Conservation (phyloP, 495 filamentous ascomycete species). For the Pseudoneurospora amorphoporcata region DNA sequence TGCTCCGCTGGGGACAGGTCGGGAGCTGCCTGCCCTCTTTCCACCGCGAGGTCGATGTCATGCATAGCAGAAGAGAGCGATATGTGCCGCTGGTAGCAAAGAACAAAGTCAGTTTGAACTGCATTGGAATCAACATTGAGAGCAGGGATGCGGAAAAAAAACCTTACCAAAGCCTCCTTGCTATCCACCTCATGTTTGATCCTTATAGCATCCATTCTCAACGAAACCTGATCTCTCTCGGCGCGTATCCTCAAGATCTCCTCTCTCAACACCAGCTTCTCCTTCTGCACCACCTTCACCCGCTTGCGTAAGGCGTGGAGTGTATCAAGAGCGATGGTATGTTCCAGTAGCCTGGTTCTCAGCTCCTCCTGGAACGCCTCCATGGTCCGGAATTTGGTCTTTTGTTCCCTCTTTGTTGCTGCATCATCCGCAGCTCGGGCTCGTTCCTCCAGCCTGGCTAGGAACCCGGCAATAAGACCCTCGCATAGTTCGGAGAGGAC, state of each 20-base stretch:
- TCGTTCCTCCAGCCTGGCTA: conserved; percentile 35
- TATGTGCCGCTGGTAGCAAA: conserved; percentile 29
- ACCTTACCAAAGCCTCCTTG: conserved; percentile 34
- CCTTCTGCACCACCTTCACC: conserved; percentile 51
- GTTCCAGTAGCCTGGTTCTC: conserved; percentile 50
- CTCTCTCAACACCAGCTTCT: conserved; percentile 52
- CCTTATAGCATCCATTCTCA: conserved; percentile 60
- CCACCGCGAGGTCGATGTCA: conserved; percentile 45
- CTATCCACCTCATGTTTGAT: conserved; percentile 45
- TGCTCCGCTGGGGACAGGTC: conserved; percentile 27
- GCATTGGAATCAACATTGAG: no score
- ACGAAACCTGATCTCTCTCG: conserved; percentile 54
- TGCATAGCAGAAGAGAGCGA: conserved; percentile 42
- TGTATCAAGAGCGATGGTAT: conserved; percentile 53
- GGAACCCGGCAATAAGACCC: conserved; percentile 48
- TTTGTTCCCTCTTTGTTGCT: conserved; percentile 40
- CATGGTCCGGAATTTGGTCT: conserved; percentile 51
- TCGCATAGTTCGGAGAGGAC: conserved; percentile 60
- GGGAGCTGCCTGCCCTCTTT: conserved; percentile 32
- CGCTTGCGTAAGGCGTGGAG: conserved; percentile 52
- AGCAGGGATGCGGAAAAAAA: neutral
- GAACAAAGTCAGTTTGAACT: conserved; percentile 3
- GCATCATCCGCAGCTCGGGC: conserved; percentile 27
- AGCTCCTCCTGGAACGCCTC: conserved; percentile 62
- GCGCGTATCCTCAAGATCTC: conserved; percentile 53